Evolutionary conservation across 805 yeast species (phyloP).

Genomic region (Komagataella mondaviorum): DNA sequence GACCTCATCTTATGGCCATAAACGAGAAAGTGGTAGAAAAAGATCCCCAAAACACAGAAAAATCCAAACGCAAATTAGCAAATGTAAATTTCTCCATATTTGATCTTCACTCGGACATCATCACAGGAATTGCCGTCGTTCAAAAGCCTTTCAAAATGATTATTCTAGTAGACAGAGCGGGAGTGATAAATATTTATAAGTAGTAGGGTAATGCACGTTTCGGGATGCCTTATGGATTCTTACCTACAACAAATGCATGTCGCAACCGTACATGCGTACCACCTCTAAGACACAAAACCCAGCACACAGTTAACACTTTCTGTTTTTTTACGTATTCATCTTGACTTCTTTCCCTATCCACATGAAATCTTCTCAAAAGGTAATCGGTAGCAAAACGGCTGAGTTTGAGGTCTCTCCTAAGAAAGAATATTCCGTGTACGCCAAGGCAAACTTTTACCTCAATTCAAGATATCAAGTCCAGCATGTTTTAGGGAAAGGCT

Average conservation of each 20-base stretch:
- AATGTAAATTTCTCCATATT: slow-evolving; percentile 27
- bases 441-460: slow-evolving; percentile 46
- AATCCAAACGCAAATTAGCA: slow-evolving; percentile 5
- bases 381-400: not conserved
- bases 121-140: slow-evolving; percentile 33
- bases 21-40: slow-evolving; percentile 17
- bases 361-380: not conserved
- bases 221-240: too few species aligned
- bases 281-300: not conserved
- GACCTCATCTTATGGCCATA: slow-evolving; percentile 24
- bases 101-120: slow-evolving; percentile 31
- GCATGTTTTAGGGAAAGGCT: slow-evolving; percentile 63
- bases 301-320: not conserved
- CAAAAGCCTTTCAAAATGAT: slow-evolving; percentile 43
- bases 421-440: slow-evolving; percentile 21
- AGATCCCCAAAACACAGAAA: not conserved
- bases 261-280: not conserved
- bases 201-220: not conserved
- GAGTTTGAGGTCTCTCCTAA: not conserved
- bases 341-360: not conserved
- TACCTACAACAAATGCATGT: not conserved
- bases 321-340: not conserved
- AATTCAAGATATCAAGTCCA: slow-evolving; percentile 46
- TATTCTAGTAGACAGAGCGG: slow-evolving; percentile 54
- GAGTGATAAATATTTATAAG: slow-evolving; percentile 46